These are phyloP conservation scores for Paecilomyces niveus DNA, from an alignment of 2,329 filamentous ascomycete species.

Conservation along the genomic window DNA sequence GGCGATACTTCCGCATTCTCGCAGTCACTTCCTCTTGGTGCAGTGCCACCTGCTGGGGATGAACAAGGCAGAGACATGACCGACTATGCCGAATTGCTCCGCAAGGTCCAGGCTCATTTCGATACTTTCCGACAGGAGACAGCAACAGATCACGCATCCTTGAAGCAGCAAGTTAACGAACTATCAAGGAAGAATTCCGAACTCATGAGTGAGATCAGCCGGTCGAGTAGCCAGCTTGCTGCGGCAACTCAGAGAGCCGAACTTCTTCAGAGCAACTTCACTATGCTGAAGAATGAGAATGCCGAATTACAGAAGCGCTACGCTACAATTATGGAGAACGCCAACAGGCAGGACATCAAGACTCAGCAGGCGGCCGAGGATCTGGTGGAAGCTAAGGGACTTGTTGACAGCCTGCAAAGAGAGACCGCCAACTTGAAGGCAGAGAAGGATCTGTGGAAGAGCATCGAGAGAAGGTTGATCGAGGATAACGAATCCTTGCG, in stretches of 20 bases:
- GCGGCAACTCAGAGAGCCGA: conserved; percentile 78
- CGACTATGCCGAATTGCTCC: conserved; percentile 69
- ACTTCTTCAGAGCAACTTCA: conserved; percentile 83
- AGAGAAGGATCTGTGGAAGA: conserved; percentile 91
- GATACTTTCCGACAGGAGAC: conserved; percentile 86
- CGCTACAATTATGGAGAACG: conserved; percentile 67
- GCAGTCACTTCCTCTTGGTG: conserved; percentile 57
- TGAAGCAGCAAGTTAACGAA: conserved; percentile 78
- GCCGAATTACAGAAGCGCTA: conserved; percentile 76
- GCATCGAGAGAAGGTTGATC: conserved; percentile 78
- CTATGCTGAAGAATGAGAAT: conserved; percentile 77
- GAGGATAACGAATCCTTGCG: conserved; percentile 81
- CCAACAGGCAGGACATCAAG: conserved; percentile 81
- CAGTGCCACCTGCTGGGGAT: conserved; percentile 38
- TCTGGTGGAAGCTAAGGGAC: conserved; percentile 73
- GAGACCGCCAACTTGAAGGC: conserved; percentile 91
- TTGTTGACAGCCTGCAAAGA: conserved; percentile 79
- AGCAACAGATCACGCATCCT: conserved; percentile 67
- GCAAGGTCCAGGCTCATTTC: conserved; percentile 82
- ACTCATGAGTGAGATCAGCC: conserved; percentile 75
- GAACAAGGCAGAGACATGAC: conserved; percentile 48
- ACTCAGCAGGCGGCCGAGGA: conserved; percentile 92
- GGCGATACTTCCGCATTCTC: conserved; percentile 61
- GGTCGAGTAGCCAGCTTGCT: conserved; percentile 70
- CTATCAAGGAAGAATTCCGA: conserved; percentile 75